Evolutionary conservation across 441 rosid genomes (phyloP).

Genomic region (Corymbia citriodora): DNA sequence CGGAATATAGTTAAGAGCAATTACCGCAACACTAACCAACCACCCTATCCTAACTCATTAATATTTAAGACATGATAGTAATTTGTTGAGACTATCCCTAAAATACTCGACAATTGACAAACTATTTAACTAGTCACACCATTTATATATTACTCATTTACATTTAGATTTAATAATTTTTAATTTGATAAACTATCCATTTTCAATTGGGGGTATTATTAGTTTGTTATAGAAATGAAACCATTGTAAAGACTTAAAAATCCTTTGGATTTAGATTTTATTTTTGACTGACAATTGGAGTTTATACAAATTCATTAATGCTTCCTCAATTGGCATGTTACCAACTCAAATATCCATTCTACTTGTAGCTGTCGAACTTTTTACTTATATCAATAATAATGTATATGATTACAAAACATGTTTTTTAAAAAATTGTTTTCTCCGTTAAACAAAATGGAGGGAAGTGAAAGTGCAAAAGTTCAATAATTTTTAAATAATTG

Average conservation of each 20-base stretch:
- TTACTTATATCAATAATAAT: not conserved
- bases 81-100: rapidly evolving
- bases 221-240: not conserved
- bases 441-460: not conserved
- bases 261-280: not conserved
- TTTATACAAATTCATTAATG: not conserved
- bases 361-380: not conserved
- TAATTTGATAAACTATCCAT: not conserved
- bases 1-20: not conserved
- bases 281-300: not conserved
- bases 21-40: not conserved
- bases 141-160: not conserved
- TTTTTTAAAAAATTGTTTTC: not conserved
- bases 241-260: not conserved
- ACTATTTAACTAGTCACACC: rapidly evolving
- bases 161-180: not conserved
- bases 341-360: not conserved
- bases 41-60: not conserved
- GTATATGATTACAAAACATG: not conserved
- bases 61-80: not conserved
- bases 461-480: not conserved
- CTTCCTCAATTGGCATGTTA: not conserved
- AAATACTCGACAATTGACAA: not conserved
- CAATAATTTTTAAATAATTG: not conserved
- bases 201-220: not conserved